Conservation (phyloP, 2,329 filamentous ascomycete species). For the Plenodomus biglobosus region DNA sequence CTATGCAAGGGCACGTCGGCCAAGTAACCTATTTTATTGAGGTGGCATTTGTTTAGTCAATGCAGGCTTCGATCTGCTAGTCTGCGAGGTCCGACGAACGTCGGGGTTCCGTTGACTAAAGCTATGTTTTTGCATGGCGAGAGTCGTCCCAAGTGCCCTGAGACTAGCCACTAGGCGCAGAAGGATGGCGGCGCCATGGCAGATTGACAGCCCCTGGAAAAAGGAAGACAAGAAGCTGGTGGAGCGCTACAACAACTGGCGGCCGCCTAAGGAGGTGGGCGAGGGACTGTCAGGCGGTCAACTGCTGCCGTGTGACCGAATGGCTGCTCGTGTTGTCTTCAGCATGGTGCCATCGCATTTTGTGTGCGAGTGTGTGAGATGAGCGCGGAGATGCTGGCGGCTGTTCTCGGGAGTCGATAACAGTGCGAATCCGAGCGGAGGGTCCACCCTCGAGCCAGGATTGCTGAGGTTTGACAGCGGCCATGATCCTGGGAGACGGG, state of each 20-base stretch:
- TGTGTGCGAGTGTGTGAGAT: conserved; percentile 21
- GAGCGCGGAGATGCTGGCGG: conserved; percentile 12
- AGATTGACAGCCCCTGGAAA: conserved; percentile 36
- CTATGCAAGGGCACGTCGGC: conserved; percentile 11
- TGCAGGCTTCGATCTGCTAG: neutral
- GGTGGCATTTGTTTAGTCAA: neutral
- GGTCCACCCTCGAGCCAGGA: conserved; percentile 30
- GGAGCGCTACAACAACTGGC: conserved; percentile 19
- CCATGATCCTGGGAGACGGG: conserved; percentile 19
- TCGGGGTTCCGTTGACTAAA: neutral
- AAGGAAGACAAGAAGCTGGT: conserved; percentile 24
- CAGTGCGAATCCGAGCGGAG: conserved; percentile 20
- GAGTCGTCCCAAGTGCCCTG: conserved; percentile 5
- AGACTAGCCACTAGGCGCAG: conserved; percentile 10
- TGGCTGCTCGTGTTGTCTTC: conserved; percentile 18
- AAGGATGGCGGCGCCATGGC: conserved; percentile 31
- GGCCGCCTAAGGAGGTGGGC: conserved; percentile 16
- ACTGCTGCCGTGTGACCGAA: conserved; percentile 29
- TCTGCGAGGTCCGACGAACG: neutral
- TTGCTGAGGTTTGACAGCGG: conserved; percentile 23
- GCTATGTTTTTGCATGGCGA: neutral
- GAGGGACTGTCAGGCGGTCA: conserved; percentile 40
- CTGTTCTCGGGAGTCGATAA: conserved; percentile 17
- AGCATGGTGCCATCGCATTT: conserved; percentile 28
- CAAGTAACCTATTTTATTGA: neutral